A percentile compares a stretch with the other conserved stretches of the same genome.
Evolutionary conservation across 768 basidiomycete species (phyloP).

Genomic region (Boletus vinaceobasis): DNA sequence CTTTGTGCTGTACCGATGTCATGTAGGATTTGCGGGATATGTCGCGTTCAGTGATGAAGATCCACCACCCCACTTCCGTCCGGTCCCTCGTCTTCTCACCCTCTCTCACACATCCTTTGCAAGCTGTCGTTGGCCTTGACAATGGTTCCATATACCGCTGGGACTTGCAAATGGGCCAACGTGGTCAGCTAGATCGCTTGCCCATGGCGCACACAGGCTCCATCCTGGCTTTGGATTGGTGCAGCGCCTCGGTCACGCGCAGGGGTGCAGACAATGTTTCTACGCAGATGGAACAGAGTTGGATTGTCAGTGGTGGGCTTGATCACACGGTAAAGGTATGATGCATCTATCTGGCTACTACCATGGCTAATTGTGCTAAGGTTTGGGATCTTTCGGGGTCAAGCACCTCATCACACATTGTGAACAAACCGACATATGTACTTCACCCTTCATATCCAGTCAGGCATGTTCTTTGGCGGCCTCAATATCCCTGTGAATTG

Average conservation of each 20-base stretch:
- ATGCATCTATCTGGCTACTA: not conserved
- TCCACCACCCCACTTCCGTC: constrained; percentile 67
- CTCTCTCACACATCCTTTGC: constrained; percentile 58
- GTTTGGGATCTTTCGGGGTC: constrained; percentile 62
- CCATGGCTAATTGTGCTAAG: constrained; percentile 32
- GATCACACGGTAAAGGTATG: constrained; percentile 75
- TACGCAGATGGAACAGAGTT: constrained; percentile 42
- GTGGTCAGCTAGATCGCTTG: constrained; percentile 67
- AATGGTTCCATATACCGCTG: constrained; percentile 74
- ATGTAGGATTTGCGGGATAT: constrained; percentile 70
- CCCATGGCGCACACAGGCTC: constrained; percentile 71
- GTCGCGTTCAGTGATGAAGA: constrained; percentile 62
- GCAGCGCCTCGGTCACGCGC: constrained; percentile 30
- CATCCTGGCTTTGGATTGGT: constrained; percentile 76
- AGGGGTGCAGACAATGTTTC: constrained; percentile 14
- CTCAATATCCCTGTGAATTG: constrained; percentile 70
- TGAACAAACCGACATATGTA: constrained; percentile 62
- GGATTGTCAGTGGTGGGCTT: constrained; percentile 77
- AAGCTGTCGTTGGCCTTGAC: constrained; percentile 65
- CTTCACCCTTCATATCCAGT: constrained; percentile 75
- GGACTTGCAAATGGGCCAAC: constrained; percentile 77
- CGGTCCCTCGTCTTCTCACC: constrained; percentile 72
- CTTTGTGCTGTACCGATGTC: not conserved
- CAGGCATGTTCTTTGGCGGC: constrained; percentile 73
- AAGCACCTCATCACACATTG: constrained; percentile 47